Base-by-base conservation (phyloP, 148 eudicot genomes). In the Rhododendron mucronatum region DNA sequence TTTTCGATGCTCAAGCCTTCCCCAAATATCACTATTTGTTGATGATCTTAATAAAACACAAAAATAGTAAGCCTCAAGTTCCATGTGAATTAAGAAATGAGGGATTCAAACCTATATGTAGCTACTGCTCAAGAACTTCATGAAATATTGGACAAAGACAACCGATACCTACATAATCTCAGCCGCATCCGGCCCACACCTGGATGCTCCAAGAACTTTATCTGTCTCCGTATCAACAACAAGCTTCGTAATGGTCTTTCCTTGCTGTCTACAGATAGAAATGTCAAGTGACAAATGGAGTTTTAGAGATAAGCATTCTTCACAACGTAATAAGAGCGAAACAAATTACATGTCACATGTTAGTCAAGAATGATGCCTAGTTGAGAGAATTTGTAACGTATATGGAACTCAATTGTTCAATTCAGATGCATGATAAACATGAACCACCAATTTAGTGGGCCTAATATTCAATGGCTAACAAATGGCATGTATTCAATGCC, bases 101-200 rank as follows among this genome's bases (percentile, higher is more conserved):
- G 39, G 67, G n/a, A 81, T 73, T 35, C 21, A 55, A 82, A 35
- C 26, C 16, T 9, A 71, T 41, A 76, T 51, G 55, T 23, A 23
- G 45, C 69, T 50, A 41, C 74, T 10, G 23, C 12, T 71, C 16
- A 48, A 85, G 41, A 53, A 35, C 63, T 57, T 37, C 3, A 35
- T 6, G 21, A 39, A 81, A 41, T 39, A 80, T 10, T 30, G 50
- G 8, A 47, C 21, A 44, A 35, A 83, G 67, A 26, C 26, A 50
- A 80, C 57, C 9, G 2, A 57, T 91, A 94, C 99, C 98, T 97
- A 98, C 96, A 97, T 94, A 85, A 97, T 95, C 89, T 97, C 99
- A 87, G 99, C 87, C n/a, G 98, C 93, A 93, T 97, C 98, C 50
- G 98, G 98, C 77, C 99, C 99, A 80, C 98, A 95, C 99, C 95